Evolutionary conservation across 176 grass and related monocot species (phyloP), one percentile per base, ranked within the genome.

Genomic region (Metroxylon sagu): DNA sequence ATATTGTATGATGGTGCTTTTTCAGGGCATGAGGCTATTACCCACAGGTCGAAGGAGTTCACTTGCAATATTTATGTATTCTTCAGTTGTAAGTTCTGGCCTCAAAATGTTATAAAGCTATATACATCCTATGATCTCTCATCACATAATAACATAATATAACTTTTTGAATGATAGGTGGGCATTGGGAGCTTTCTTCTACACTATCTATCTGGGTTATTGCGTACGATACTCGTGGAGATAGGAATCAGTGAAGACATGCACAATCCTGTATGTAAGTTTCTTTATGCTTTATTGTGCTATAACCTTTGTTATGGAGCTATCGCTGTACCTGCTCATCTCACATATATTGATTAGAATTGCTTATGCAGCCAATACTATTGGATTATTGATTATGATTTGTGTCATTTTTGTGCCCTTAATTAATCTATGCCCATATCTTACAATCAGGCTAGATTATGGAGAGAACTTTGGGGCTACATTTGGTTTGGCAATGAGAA

Each of bases 221-320:
- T 85, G 48, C 81, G 72, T 26, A 62, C 87, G 18, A 14, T 88
- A 3, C 87, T 96, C 39, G 75, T 90, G 60, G 92, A 88, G 79
- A 82, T 96, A 63, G 92, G 92, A 77, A 90, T 96, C 62, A 64
- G 75, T 6, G 92, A 96, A 90, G 92, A 96, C 54, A 89, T 96
- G 92, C 87, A 90, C 80, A 87, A 90, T 82, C 92, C 92, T 96
- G 92, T 96, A 96, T 96, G 92, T 90, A 90, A 88, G 92, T 88
- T 88, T 64, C 78, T 60, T 16, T 62, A 6, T 63, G 19, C 29
- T 27, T 59, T 14, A 19, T 26, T 63, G 35, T n/a, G 14, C 7
- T 26, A 19, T 50, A 19, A 48, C 23, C 14, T 16, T 17, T 25
- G 21, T 50, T 25, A 26, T 51, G 49, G 19, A 7, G 19, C 48